Base-by-base conservation (phyloP, 768 basidiomycete genomes). In the Agaricus blazei region DNA sequence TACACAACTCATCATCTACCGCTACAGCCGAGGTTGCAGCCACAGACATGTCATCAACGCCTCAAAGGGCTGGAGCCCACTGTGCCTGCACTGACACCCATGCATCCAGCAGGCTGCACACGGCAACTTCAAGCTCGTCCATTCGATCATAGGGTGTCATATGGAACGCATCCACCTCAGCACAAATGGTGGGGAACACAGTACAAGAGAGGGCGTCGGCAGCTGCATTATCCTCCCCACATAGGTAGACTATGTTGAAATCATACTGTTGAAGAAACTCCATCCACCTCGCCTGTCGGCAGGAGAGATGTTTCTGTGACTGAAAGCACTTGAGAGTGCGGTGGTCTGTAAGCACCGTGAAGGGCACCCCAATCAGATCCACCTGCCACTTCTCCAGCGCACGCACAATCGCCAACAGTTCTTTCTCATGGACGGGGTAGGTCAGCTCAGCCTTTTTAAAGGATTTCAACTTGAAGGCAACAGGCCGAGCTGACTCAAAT, bases 361-460 rank as follows among this genome's bases (percentile, higher is more conserved):
- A 60, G 12, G 23, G 51, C 11, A 47, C 37, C 5, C 70, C 62
- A 0, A 66, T 28, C 0, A 65, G 50, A 34, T 62, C 58, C 0
- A 45, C 48, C 0, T 63, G 19, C 66, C 68, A 74, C 19, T 63
- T 60, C 19, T 60, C 52, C 3, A 69, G 59, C 0, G 70, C 68
- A 1, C 65, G 47, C 0, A 76, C 58, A 9, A 76, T 70, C 0
- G 70, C 69, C 0, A 74, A 58, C 0, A 75, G 51, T 52, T 75
- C 72, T 54, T 70, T 67, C 52, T 75, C 64, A 45, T 75, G 71
- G 0, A 68, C 64, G 0, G 71, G 69, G 48, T 75, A 76, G 51
- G 73, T 72, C 14, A 3, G 36, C 37, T 62, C 56, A 0, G 72
- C 67, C 29, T 42, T 60, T 28, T 60, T 67, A 28, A 67, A 64